These are phyloP conservation scores for Coemansia sp. DNA, from an alignment of 192 early-diverging fungal genomes.

Conservation along the genomic window DNA sequence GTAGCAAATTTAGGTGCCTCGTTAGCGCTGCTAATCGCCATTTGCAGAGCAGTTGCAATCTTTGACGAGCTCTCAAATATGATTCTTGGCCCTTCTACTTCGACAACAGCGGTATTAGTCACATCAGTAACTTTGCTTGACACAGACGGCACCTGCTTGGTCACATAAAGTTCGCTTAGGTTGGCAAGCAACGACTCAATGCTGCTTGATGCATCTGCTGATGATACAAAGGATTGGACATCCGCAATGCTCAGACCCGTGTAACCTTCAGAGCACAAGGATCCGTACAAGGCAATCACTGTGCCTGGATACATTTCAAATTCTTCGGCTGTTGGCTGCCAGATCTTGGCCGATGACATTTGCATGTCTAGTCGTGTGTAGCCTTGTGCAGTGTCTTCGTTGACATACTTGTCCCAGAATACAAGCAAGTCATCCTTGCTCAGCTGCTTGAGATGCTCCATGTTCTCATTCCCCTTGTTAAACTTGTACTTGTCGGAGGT, in stretches of 20 bases:
- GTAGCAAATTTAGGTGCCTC: background rate
- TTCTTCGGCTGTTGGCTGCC: background rate
- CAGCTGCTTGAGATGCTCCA: slow-evolving; percentile 15
- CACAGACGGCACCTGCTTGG: background rate
- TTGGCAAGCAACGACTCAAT: background rate
- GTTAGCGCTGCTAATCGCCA: background rate
- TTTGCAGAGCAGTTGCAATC: background rate
- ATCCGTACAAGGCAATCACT: too few relatives aligned
- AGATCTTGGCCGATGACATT: background rate
- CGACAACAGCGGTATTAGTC: background rate
- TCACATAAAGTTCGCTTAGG: background rate
- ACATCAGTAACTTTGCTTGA: background rate
- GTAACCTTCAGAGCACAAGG: background rate
- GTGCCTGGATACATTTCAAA: too few relatives aligned
- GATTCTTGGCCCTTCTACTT: background rate
- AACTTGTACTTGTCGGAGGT: slow-evolving; percentile 71
- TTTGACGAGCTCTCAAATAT: background rate
- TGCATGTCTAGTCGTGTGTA: slow-evolving; percentile 7
- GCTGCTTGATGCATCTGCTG: background rate
- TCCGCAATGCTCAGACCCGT: background rate
- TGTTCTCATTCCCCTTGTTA: slow-evolving; percentile 43
- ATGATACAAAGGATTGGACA: background rate
- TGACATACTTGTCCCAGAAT: slow-evolving; percentile 41
- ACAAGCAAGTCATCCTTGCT: slow-evolving; percentile 29
- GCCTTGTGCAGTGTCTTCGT: slow-evolving; percentile 20